Percentiles rank a stretch among this genome's conserved stretches.
Conservation (phyloP, 805 yeast species). For the Yamadazyma laniorum region DNA sequence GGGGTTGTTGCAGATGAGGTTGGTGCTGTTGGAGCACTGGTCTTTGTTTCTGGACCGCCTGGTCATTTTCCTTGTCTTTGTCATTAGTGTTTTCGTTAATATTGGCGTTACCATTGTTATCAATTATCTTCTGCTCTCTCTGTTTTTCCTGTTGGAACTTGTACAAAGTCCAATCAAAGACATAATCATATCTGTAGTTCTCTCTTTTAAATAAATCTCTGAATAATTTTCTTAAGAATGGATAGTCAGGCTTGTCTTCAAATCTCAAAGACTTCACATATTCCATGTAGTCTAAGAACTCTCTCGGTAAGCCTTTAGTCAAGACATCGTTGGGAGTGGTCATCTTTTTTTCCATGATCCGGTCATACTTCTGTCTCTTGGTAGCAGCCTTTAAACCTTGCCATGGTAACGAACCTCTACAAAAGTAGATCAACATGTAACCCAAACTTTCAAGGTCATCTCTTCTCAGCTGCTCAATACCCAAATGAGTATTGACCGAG, state of each 20-base stretch:
- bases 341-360: constrained; percentile 93
- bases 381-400: constrained; percentile 97
- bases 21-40: constrained; percentile 10
- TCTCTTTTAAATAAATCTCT: constrained; percentile 86
- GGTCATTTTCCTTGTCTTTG: constrained; percentile 14
- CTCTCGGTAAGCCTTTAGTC: constrained; percentile 89
- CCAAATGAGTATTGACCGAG: constrained; percentile 90
- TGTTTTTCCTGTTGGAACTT: constrained; percentile 65
- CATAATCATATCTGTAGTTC: constrained; percentile 87
- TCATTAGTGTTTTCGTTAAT: constrained; percentile 16
- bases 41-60: constrained; percentile 15
- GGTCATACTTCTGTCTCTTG: constrained; percentile 93
- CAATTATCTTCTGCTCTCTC: constrained; percentile 39
- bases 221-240: constrained; percentile 81
- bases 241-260: constrained; percentile 95
- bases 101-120: constrained; percentile 25
- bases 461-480: constrained; percentile 94
- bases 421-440: constrained; percentile 89
- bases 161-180: constrained; percentile 95
- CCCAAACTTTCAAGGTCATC: constrained; percentile 96
- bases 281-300: constrained; percentile 82
- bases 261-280: constrained; percentile 89
- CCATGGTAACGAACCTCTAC: constrained; percentile 97
- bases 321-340: constrained; percentile 82
- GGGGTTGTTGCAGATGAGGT: constrained; percentile 10